Conservation (phyloP, 805 yeast genomes). For the Zygosaccharomyces gambellarensis region DNA sequence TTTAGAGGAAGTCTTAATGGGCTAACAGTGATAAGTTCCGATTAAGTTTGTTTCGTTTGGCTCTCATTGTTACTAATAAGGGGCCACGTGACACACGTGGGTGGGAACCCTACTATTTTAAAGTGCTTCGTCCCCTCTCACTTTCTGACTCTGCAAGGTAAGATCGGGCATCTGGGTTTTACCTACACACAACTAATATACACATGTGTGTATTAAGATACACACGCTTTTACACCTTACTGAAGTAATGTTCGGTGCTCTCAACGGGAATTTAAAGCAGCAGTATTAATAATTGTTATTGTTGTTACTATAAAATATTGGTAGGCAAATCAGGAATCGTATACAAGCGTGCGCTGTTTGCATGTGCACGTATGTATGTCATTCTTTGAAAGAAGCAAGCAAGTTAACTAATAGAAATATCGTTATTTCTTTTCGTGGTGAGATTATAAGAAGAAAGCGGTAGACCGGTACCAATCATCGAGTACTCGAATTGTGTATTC, state of each 20-base stretch:
- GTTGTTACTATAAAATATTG: not conserved
- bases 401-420: not conserved
- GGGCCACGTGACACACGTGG: slow-evolving; percentile 7
- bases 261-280: no score
- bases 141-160: no score
- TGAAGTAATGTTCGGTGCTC: no score
- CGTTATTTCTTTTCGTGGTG: not conserved
- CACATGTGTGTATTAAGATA: not conserved
- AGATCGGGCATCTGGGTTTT: no score
- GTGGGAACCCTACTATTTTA: not conserved
- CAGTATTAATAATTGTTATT: no score
- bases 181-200: not conserved
- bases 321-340: not conserved
- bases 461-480: not conserved
- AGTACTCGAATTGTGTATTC: not conserved
- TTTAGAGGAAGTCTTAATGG: slow-evolving; percentile 1
- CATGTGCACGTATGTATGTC: not conserved
- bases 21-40: no score
- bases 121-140: no score
- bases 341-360: not conserved
- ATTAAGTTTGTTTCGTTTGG: no score
- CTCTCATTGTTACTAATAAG: no score
- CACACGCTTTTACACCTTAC: not conserved
- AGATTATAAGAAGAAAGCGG: not conserved
- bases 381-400: not conserved